Percentiles rank a stretch among this genome's conserved stretches.
These are phyloP conservation scores for Plasmodium vinckei DNA, from an alignment of 169 alveolate genomes.

Conservation along the genomic window DNA sequence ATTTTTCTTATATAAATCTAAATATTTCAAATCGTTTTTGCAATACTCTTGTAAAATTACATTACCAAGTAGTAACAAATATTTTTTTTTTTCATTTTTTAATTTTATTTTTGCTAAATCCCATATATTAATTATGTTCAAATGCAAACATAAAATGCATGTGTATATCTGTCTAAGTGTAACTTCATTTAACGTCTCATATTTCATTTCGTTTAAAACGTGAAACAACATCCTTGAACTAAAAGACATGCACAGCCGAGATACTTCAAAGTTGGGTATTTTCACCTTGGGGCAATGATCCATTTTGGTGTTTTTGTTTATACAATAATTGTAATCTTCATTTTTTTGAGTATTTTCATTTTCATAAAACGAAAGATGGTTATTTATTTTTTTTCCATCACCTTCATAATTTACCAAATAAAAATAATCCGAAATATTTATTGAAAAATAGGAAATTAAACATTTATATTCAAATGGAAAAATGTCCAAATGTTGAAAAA, in stretches of 20 bases:
- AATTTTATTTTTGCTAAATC: not conserved
- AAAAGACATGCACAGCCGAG: not conserved
- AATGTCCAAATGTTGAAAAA: constrained; percentile 36
- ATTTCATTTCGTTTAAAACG: constrained; percentile 13
- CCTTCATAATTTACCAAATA: not conserved
- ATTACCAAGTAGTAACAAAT: not conserved
- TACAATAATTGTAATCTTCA: too few species aligned
- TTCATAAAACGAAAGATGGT: too few species aligned
- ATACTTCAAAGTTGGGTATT: not conserved
- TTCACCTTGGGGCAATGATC: not conserved
- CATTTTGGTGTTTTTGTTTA: too few species aligned
- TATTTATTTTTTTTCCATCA: too few species aligned
- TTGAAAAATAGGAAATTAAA: constrained; percentile 30
- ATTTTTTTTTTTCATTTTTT: not conserved
- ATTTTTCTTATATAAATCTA: not conserved
- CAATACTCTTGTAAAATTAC: not conserved
- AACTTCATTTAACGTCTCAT: constrained; percentile 22
- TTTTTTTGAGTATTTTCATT: not conserved
- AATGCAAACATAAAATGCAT: constrained; percentile 18
- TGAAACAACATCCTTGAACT: constrained; percentile 16
- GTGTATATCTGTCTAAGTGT: constrained; percentile 18
- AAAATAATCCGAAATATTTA: constrained; percentile 14
- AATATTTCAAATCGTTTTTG: not conserved
- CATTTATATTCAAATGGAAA: constrained; percentile 33
- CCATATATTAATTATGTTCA: constrained; percentile 14